These are phyloP conservation scores for Cenococcum geophilum DNA, from an alignment of 495 filamentous ascomycete species.

Conservation along the genomic window DNA sequence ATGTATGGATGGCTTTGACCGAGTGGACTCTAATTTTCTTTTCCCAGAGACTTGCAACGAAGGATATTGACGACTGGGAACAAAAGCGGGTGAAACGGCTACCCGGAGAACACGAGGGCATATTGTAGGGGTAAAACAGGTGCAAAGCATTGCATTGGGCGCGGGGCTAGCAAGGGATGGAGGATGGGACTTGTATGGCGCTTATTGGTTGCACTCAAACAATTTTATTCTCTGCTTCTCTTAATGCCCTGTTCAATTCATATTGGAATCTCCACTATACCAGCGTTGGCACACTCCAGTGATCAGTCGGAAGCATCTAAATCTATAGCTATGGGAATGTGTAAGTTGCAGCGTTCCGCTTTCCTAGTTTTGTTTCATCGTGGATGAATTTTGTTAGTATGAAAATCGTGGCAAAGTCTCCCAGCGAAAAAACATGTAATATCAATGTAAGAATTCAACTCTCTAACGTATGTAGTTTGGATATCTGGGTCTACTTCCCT, in stretches of 20 bases:
- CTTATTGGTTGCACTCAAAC: too few species aligned
- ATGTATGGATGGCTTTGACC: background rate
- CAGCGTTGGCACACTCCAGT: too few species aligned
- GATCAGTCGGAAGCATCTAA: too few species aligned
- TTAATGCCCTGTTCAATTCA: too few species aligned
- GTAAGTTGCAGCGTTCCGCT: too few species aligned
- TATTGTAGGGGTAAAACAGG: slow-evolving; percentile 41
- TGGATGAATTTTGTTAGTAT: too few species aligned
- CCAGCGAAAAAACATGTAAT: too few species aligned
- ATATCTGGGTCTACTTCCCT: background rate
- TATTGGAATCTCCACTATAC: too few species aligned
- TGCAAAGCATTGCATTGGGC: slow-evolving; percentile 8
- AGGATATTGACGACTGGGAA: slow-evolving; percentile 95
- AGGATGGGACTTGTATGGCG: background rate
- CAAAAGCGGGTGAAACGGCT: slow-evolving; percentile 86
- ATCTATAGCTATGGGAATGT: too few species aligned
- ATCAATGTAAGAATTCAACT: background rate
- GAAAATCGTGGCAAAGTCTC: too few species aligned
- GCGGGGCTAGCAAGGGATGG: background rate
- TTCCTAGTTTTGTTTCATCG: too few species aligned
- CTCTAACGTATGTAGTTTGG: background rate
- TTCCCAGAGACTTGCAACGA: slow-evolving; percentile 71
- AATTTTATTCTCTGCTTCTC: too few species aligned
- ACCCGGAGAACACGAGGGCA: slow-evolving; percentile 81
- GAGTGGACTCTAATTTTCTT: background rate